phyloP scores from a whole-genome alignment of 1,284 basidiomycete genomes.

The Lignosus rhinocerotis region DNA sequence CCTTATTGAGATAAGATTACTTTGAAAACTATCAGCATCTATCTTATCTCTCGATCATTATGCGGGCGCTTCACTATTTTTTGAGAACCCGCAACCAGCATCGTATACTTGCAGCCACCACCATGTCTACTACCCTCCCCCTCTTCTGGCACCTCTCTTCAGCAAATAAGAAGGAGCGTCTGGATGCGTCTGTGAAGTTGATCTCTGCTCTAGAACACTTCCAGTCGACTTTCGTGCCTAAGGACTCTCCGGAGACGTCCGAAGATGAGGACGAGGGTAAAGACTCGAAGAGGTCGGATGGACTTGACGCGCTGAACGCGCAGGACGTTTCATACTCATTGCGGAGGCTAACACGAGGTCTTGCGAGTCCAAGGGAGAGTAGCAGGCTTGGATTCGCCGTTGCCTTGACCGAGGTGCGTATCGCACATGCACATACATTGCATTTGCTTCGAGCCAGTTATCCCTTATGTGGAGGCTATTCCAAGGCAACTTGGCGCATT shows the following conservation, averaged over 20 bases:
- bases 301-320: constrained; percentile 69
- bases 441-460: too few species aligned
- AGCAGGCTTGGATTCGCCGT: constrained; percentile 95
- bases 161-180: constrained; percentile 72
- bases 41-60: constrained; percentile 10
- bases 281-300: constrained; percentile 39
- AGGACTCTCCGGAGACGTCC: constrained; percentile 38
- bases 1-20: background rate
- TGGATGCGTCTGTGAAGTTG: constrained; percentile 87
- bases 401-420: constrained; percentile 87
- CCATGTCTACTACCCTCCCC: constrained; percentile 82
- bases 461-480: too few species aligned
- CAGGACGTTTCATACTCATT: constrained; percentile 91
- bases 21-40: constrained; percentile 9
- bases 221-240: constrained; percentile 61
- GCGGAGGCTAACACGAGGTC: constrained; percentile 79
- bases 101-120: constrained; percentile 3
- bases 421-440: too few species aligned
- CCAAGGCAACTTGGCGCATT: too few species aligned
- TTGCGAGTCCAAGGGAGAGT: constrained; percentile 91
- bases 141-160: constrained; percentile 96
- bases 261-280: constrained; percentile 40
- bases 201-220: constrained; percentile 80
- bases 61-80: constrained; percentile 16
- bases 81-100: constrained; percentile 2